phyloP scores from a whole-genome alignment of 1,139 yeast genomes.

The Candida neerlandica region DNA sequence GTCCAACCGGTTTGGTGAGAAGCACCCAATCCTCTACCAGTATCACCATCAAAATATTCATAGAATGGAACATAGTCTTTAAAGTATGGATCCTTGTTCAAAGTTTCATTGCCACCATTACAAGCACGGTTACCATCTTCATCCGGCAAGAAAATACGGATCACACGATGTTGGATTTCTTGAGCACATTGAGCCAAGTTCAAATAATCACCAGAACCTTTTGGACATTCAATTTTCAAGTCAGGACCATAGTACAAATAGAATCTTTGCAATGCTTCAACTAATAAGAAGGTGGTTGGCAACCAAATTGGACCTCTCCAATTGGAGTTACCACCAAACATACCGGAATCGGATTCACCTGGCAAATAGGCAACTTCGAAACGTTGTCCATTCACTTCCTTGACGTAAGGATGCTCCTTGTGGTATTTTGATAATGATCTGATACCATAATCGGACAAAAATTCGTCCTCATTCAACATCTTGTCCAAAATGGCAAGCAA shows the following conservation, averaged over 20 bases:
- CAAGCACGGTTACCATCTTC: slow-evolving; percentile 75
- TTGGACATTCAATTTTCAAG: slow-evolving; percentile 88
- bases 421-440: slow-evolving; percentile 89
- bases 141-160: slow-evolving; percentile 76
- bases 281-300: slow-evolving; percentile 85
- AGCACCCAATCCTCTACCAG: slow-evolving; percentile 94
- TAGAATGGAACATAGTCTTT: slow-evolving; percentile 78
- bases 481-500: slow-evolving; percentile 73
- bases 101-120: slow-evolving; percentile 66
- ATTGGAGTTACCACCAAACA: slow-evolving; percentile 96
- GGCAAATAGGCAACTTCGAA: slow-evolving; percentile 82
- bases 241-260: slow-evolving; percentile 88
- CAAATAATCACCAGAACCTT: slow-evolving; percentile 77
- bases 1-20: slow-evolving; percentile 99
- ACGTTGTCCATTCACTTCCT: slow-evolving; percentile 80
- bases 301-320: slow-evolving; percentile 99
- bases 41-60: slow-evolving; percentile 94
- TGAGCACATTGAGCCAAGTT: slow-evolving; percentile 93
- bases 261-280: slow-evolving; percentile 88
- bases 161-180: slow-evolving; percentile 85
- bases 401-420: slow-evolving; percentile 80
- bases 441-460: slow-evolving; percentile 84
- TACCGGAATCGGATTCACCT: slow-evolving; percentile 92
- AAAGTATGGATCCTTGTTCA: slow-evolving; percentile 73
- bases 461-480: slow-evolving; percentile 88